A percentile compares a stretch with the other conserved stretches of the same genome.
Evolutionary conservation across 345 rosid species (phyloP).

Genomic region (Ricinus communis): DNA sequence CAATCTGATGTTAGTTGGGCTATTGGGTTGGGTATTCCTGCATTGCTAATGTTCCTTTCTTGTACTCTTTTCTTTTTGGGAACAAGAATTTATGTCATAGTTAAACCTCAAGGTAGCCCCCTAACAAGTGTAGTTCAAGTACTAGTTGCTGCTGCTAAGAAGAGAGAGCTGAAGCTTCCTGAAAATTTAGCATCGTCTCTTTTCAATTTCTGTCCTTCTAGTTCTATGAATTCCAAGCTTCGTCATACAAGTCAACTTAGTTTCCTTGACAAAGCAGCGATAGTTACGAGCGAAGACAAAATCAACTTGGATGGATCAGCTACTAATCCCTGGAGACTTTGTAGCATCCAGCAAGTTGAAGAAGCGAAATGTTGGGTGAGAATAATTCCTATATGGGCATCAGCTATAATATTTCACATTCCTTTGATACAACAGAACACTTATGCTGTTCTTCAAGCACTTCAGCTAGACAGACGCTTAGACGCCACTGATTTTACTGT

Average conservation of each 20-base stretch:
- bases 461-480: constrained; percentile 48
- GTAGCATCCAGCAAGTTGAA: constrained; percentile 69
- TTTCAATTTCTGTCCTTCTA: constrained; percentile 24
- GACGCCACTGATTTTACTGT: constrained; percentile 39
- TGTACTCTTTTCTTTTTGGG: constrained; percentile 39
- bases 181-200: constrained; percentile 12
- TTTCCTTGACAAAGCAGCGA: constrained; percentile 63
- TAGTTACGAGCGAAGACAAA: constrained; percentile 38
- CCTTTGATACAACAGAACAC: constrained; percentile 54
- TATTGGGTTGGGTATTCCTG: constrained; percentile 37
- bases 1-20: constrained; percentile 41
- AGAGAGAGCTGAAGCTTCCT: constrained; percentile 19
- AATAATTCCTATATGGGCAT: constrained; percentile 60
- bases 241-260: constrained; percentile 31
- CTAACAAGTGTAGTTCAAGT: constrained; percentile 35
- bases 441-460: constrained; percentile 57
- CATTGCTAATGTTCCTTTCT: constrained; percentile 38
- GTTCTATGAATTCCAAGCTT: constrained; percentile 32
- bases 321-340: constrained; percentile 55
- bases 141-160: constrained; percentile 30
- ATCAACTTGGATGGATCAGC: constrained; percentile 52
- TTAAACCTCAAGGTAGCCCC: constrained; percentile 47
- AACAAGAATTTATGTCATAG: constrained; percentile 33
- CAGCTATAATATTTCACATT: constrained; percentile 42
- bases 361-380: constrained; percentile 59